phyloP scores from a whole-genome alignment of 768 basidiomycete genomes.

The Leccinellum rugosiceps region DNA sequence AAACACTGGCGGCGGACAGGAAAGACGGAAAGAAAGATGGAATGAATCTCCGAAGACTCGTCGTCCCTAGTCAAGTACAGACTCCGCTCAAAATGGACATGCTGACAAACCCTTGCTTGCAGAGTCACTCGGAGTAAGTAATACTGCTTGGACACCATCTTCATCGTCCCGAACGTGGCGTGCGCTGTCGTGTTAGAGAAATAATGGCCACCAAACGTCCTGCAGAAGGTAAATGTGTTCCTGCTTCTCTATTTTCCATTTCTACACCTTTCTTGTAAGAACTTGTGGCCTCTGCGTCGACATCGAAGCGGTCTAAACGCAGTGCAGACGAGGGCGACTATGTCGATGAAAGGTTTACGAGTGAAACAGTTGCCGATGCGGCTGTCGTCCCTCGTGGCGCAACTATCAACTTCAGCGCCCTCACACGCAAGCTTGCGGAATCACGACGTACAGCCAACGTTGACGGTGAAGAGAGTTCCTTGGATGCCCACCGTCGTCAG shows the following conservation, averaged over 20 bases:
- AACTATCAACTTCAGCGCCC: conserved; percentile 85
- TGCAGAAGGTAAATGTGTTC: conserved; percentile 35
- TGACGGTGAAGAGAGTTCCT: conserved; percentile 44
- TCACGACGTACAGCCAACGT: conserved; percentile 45
- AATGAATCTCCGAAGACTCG: conserved; percentile 35
- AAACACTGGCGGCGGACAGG: conserved; percentile 12
- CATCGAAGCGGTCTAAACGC: conserved; percentile 41
- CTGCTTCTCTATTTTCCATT: not conserved
- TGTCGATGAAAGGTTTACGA: conserved; percentile 51
- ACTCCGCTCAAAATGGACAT: conserved; percentile 33
- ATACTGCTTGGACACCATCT: no score
- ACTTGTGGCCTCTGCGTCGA: conserved; percentile 22
- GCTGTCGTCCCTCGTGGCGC: conserved; percentile 62
- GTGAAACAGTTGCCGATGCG: conserved; percentile 31
- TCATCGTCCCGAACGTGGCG: not conserved
- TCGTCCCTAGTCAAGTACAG: conserved; percentile 22
- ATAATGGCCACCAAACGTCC: conserved; percentile 39
- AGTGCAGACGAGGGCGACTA: conserved; percentile 55
- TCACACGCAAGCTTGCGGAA: conserved; percentile 75
- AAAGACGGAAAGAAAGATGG: conserved; percentile 18
- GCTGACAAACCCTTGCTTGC: conserved; percentile 27
- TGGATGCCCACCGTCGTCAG: conserved; percentile 65
- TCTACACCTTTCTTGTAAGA: conserved; percentile 13
- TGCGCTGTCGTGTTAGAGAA: not conserved
- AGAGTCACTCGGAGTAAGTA: not conserved